Evolutionary conservation across 2,329 filamentous ascomycete species (phyloP), one percentile per base, ranked within the genome.

Genomic region (Exophiala dermatitidis): DNA sequence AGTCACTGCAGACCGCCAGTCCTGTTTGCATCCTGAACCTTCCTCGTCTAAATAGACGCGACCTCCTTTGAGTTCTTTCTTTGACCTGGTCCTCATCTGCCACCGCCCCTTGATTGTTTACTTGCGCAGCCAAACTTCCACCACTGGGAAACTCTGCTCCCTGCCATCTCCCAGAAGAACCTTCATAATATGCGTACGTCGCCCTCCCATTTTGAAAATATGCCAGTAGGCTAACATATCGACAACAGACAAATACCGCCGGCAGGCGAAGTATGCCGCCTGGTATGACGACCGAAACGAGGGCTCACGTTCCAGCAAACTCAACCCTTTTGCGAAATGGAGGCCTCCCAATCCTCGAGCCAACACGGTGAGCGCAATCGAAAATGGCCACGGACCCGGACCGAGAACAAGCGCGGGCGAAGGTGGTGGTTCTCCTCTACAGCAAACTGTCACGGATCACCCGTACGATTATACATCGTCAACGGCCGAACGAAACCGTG

Each of bases 241-340:
- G 7, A 26, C 33, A 19, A n/a, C 53, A 62, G 60, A 62, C 55
- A 60, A 57, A 50, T 57, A 54, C 34, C 58, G 52, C 29, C 53
- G 55, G 8, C 50, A 58, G 46, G 60, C 60, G 12, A 62, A 62
- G 50, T 50, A 53, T 19, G 52, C 57, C 36, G 60, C 58, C 26
- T 62, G 58, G 58, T 62, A 62, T 44, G 52, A 60, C 47, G 53
- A 55, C 36, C 55, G 54, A 12, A 53, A 53, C 34, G 52, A 55
- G 26, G 36, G 38, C 4, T 47, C 36, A 50, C 12, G 42, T 53
- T 36, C 52, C 48, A 28, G 40, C 57, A 37, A 45, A 12, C 19
- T 19, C 5, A 60, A 59, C 38, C 59, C 59, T n/a, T 61, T 61
- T 48, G 46, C 50, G 5, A 61, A 59, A 46, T 57, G 52, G 49